A percentile compares a stretch with the other conserved stretches of the same genome.
These are phyloP conservation scores for Cryptococcus amylolentus DNA, from an alignment of 1,284 basidiomycete genomes.

Conservation along the genomic window DNA sequence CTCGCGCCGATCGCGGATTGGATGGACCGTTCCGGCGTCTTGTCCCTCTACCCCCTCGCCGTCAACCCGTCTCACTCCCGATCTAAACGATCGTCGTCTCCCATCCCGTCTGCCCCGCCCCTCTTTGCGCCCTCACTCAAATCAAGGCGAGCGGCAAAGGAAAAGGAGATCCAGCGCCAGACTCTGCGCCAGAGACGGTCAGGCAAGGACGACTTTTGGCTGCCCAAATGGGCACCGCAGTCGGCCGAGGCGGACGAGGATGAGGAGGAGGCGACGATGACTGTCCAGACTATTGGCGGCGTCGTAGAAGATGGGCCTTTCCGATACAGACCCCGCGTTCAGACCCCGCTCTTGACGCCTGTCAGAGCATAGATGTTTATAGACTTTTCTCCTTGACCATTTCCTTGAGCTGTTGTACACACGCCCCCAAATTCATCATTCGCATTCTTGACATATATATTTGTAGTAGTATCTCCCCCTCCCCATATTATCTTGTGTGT, in stretches of 20 bases:
- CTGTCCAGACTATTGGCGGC: constrained; percentile 14
- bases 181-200: constrained; percentile 28
- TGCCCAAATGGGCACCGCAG: constrained; percentile 25
- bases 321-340: constrained; percentile 16
- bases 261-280: constrained; percentile 7
- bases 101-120: constrained; percentile 26
- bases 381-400: background rate
- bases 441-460: background rate
- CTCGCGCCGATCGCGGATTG: constrained; percentile 42
- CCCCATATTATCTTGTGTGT: too few relatives aligned
- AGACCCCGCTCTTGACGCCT: background rate
- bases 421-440: too few relatives aligned
- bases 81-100: constrained; percentile 5
- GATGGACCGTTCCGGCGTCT: constrained; percentile 43
- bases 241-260: constrained; percentile 26
- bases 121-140: constrained; percentile 35
- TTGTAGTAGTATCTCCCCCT: too few relatives aligned
- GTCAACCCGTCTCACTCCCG: constrained; percentile 33
- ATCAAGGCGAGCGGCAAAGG: constrained; percentile 24
- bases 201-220: constrained; percentile 19
- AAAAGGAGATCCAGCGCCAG: constrained; percentile 28
- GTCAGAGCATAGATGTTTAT: background rate
- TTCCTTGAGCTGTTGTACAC: background rate
- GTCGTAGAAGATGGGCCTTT: constrained; percentile 28
- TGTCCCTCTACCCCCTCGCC: constrained; percentile 46